These are phyloP conservation scores for Colletotrichum melonis DNA, from an alignment of 2,329 filamentous ascomycete genomes.

Conservation along the genomic window DNA sequence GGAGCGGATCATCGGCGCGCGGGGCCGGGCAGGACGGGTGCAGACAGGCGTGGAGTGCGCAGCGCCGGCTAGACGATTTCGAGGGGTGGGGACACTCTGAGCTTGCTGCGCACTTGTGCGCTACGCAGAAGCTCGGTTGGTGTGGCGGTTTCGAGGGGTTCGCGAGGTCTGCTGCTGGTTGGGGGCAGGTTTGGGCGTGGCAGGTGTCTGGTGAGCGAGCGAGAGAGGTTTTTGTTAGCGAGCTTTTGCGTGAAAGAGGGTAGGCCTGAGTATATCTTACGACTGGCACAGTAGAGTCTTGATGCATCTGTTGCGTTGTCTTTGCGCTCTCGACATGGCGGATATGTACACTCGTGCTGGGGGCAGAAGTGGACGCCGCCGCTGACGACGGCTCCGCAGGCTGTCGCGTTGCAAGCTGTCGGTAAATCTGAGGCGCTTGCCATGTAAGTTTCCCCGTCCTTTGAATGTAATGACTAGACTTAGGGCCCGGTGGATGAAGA, in stretches of 20 bases:
- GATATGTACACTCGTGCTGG: slow-evolving; percentile 32
- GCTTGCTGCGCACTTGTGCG: slow-evolving; percentile 24
- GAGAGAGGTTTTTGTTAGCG: background rate
- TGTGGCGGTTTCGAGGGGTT: slow-evolving; percentile 3
- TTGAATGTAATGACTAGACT: background rate
- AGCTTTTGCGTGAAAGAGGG: background rate
- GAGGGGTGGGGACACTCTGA: slow-evolving; percentile 19
- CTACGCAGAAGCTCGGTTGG: slow-evolving; percentile 13
- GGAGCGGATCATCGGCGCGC: slow-evolving; percentile 30
- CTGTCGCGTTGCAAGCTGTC: background rate
- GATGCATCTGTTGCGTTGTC: slow-evolving; percentile 1
- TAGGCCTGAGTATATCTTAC: background rate
- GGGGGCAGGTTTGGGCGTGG: slow-evolving; percentile 12
- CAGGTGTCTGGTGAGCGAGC: slow-evolving; percentile 22
- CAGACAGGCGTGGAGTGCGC: slow-evolving; percentile 33
- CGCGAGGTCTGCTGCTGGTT: slow-evolving; percentile 21
- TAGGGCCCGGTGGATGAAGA: too few species aligned
- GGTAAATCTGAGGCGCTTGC: background rate
- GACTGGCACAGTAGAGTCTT: slow-evolving; percentile 25
- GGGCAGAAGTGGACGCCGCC: slow-evolving; percentile 10
- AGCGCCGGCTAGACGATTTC: slow-evolving; percentile 18
- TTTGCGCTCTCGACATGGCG: slow-evolving; percentile 21
- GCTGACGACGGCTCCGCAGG: slow-evolving; percentile 2
- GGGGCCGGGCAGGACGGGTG: slow-evolving; percentile 21
- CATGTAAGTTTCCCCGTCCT: background rate